A percentile compares a stretch with the other conserved stretches of the same genome.
Evolutionary conservation across 2,329 filamentous ascomycete species (phyloP).

Genomic region (Phialophora macrospora): DNA sequence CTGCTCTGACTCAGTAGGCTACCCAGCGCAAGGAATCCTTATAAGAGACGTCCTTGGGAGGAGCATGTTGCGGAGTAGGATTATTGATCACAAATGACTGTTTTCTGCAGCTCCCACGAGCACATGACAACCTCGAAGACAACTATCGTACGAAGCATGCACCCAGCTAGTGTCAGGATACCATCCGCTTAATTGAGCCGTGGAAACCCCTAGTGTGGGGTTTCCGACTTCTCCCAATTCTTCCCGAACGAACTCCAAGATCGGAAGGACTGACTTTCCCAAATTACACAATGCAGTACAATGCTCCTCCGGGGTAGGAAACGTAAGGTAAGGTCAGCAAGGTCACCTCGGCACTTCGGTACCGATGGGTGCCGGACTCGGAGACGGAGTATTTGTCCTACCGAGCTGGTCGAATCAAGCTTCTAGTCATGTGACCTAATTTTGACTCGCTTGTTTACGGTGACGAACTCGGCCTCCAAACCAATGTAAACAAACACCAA

Average conservation of each 20-base stretch:
- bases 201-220: conserved; percentile 22
- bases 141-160: neutral
- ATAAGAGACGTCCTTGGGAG: neutral
- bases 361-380: too few relatives aligned
- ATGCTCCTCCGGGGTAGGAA: neutral
- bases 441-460: conserved; percentile 27
- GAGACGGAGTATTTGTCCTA: neutral
- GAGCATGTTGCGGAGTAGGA: neutral
- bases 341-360: neutral
- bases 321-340: neutral
- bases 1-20: neutral
- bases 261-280: neutral
- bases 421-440: conserved; percentile 11
- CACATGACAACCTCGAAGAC: neutral
- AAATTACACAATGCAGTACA: neutral
- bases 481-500: conserved; percentile 47
- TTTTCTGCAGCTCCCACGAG: neutral
- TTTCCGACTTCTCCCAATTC: conserved; percentile 1
- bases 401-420: neutral
- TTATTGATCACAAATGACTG: conserved; percentile 9
- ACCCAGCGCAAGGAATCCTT: neutral
- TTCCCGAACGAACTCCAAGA: neutral
- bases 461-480: conserved; percentile 8
- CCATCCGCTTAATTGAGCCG: neutral
- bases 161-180: neutral